These are phyloP conservation scores for Colletotrichum nymphaeae DNA, from an alignment of 2,329 filamentous ascomycete genomes.

Conservation along the genomic window DNA sequence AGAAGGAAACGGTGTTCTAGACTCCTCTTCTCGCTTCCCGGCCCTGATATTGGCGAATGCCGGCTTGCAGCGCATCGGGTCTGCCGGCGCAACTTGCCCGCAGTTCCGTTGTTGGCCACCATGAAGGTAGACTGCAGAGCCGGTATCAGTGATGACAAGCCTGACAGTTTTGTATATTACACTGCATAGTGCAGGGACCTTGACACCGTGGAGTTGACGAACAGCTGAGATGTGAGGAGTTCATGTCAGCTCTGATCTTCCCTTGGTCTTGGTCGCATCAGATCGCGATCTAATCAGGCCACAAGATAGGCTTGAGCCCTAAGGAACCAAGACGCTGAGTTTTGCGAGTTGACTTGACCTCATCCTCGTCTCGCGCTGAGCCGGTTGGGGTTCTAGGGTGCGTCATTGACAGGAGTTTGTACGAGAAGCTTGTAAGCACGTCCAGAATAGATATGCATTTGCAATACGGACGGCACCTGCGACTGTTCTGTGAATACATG, in stretches of 20 bases:
- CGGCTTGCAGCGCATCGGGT: slow-evolving; percentile 30
- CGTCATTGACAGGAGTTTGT: slow-evolving; percentile 11
- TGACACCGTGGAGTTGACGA: slow-evolving; percentile 19
- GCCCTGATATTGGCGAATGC: slow-evolving; percentile 29
- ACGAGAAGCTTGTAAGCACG: slow-evolving; percentile 17
- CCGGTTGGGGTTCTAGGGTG: neutral
- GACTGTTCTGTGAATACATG: slow-evolving; percentile 16
- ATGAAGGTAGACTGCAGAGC: slow-evolving; percentile 18
- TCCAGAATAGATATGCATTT: neutral
- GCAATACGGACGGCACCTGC: slow-evolving; percentile 20
- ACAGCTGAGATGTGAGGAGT: slow-evolving; percentile 30
- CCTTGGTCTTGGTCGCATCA: slow-evolving; percentile 22
- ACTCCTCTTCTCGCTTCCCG: slow-evolving; percentile 25
- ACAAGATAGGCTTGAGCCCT: neutral
- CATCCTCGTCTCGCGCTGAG: neutral
- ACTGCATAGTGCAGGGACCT: slow-evolving; percentile 35
- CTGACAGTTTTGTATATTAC: slow-evolving; percentile 20
- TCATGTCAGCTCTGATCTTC: slow-evolving; percentile 21
- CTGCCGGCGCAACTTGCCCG: slow-evolving; percentile 35
- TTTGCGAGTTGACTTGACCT: neutral
- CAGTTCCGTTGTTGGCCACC: slow-evolving; percentile 32
- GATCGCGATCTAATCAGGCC: slow-evolving; percentile 27
- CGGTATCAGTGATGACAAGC: slow-evolving; percentile 24
- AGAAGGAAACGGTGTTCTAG: slow-evolving; percentile 29
- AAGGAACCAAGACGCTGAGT: neutral